Evolutionary conservation across 1,139 yeast genomes (phyloP).

Genomic region (Diutina mesorugosa): DNA sequence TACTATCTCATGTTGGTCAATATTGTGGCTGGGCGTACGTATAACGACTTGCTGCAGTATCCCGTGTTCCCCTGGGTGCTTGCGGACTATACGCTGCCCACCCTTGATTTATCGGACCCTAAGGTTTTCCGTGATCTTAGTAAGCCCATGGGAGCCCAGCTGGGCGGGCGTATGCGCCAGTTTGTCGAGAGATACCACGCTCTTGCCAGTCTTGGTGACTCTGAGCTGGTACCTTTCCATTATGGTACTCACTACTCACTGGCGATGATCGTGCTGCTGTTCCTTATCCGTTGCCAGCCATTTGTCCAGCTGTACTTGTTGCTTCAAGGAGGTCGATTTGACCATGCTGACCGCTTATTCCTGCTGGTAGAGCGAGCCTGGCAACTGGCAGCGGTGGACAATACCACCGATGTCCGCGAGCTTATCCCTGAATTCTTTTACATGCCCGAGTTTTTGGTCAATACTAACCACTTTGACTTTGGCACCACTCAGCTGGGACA

Average conservation of each 20-base stretch:
- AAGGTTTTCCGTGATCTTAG: conserved; percentile 57
- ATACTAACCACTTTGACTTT: conserved; percentile 51
- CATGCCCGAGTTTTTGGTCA: conserved; percentile 61
- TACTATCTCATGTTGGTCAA: conserved; percentile 67
- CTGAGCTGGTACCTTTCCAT: conserved; percentile 62
- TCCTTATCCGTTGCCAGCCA: conserved; percentile 61
- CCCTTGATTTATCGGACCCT: conserved; percentile 47
- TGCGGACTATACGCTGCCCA: conserved; percentile 61
- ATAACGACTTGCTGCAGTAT: conserved; percentile 76
- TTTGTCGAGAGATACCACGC: conserved; percentile 65
- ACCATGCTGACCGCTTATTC: conserved; percentile 74
- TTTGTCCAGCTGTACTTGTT: conserved; percentile 66
- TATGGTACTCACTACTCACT: conserved; percentile 89
- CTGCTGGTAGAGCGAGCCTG: conserved; percentile 64
- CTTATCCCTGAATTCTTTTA: conserved; percentile 75
- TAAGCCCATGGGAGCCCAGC: conserved; percentile 87
- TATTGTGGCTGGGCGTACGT: conserved; percentile 77
- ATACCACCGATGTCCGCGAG: conserved; percentile 79
- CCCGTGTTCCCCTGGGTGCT: conserved; percentile 89
- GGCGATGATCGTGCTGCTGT: conserved; percentile 82
- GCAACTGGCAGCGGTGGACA: conserved; percentile 65
- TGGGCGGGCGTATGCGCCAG: conserved; percentile 39
- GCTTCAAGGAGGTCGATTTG: conserved; percentile 78
- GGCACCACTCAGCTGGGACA: conserved; percentile 57
- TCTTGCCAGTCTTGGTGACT: conserved; percentile 35